phyloP scores from a whole-genome alignment of 2,329 filamentous ascomycete genomes.

The Aspergillus sp. region DNA sequence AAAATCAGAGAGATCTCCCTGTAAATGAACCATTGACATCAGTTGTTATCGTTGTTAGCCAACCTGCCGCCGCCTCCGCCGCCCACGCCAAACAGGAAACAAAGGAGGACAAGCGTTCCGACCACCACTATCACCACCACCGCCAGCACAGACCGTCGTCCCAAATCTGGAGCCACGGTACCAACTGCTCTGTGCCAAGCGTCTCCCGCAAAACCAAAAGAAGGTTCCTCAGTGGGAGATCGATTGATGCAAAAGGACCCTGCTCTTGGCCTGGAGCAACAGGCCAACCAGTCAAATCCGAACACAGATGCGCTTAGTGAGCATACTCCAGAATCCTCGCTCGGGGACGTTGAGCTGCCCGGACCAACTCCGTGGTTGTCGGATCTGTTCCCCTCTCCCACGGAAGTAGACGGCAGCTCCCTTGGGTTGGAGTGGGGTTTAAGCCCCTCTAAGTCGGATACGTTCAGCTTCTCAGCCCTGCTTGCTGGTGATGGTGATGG shows the following conservation, averaged over 20 bases:
- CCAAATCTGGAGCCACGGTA: too few species aligned
- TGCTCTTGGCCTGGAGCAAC: constrained; percentile 5
- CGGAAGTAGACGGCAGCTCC: constrained; percentile 3
- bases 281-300: constrained; percentile 4
- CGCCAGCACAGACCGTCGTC: too few species aligned
- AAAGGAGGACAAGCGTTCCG: neutral
- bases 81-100: neutral
- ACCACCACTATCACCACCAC: too few species aligned
- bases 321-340: constrained; percentile 5
- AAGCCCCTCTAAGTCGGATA: constrained; percentile 6
- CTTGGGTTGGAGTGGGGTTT: constrained; percentile 5
- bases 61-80: neutral
- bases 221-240: neutral
- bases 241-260: constrained; percentile 4
- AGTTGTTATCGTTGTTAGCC: neutral
- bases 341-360: constrained; percentile 6
- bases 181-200: neutral
- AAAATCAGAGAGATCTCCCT: neutral
- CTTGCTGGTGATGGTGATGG: constrained; percentile 39
- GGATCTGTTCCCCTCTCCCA: constrained; percentile 5
- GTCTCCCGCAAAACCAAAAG: neutral
- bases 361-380: constrained; percentile 13
- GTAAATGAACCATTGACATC: neutral
- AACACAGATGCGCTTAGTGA: constrained; percentile 7
- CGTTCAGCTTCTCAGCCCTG: constrained; percentile 24